A percentile compares a stretch with the other conserved stretches of the same genome.
Conservation (phyloP, 2,329 filamentous ascomycete species). For the Amauroascus verrucosus region DNA sequence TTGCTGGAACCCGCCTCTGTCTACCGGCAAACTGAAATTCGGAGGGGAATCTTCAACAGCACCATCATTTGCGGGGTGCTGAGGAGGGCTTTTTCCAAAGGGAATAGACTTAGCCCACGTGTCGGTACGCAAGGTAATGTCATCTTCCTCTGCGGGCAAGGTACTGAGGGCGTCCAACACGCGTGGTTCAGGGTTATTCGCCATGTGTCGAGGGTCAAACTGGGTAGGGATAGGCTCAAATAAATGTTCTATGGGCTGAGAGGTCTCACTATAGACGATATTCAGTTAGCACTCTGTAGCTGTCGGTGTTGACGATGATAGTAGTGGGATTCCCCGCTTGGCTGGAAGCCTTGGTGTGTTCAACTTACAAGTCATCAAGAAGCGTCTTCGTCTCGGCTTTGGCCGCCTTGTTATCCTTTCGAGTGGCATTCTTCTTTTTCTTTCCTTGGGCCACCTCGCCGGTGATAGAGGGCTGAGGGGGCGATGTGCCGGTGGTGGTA, state of each 20-base stretch:
- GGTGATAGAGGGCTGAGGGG: slow-evolving; percentile 15
- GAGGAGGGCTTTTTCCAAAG: slow-evolving; percentile 37
- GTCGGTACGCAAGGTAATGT: slow-evolving; percentile 31
- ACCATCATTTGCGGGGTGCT: slow-evolving; percentile 28
- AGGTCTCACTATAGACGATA: slow-evolving; percentile 18
- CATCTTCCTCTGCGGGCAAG: slow-evolving; percentile 25
- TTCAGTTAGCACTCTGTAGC: not conserved
- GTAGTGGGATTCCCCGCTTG: not conserved
- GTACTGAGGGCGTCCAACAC: slow-evolving; percentile 32
- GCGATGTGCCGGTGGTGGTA: slow-evolving; percentile 24
- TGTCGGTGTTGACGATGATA: not conserved
- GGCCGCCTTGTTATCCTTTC: slow-evolving; percentile 28
- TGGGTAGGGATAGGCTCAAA: slow-evolving; percentile 26
- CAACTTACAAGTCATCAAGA: slow-evolving; percentile 30
- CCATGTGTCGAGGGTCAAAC: slow-evolving; percentile 19
- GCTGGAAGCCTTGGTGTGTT: not conserved
- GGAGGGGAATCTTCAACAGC: slow-evolving; percentile 32
- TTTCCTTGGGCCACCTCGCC: slow-evolving; percentile 20
- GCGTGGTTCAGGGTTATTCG: slow-evolving; percentile 27
- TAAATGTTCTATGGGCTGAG: slow-evolving; percentile 23
- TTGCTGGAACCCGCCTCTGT: slow-evolving; percentile 32
- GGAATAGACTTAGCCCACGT: slow-evolving; percentile 39
- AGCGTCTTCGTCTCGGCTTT: slow-evolving; percentile 26
- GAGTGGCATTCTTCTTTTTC: slow-evolving; percentile 31
- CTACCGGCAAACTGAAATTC: slow-evolving; percentile 31